Conservation (phyloP, 1,139 yeast genomes). For the Wickerhamiella infanticola region DNA sequence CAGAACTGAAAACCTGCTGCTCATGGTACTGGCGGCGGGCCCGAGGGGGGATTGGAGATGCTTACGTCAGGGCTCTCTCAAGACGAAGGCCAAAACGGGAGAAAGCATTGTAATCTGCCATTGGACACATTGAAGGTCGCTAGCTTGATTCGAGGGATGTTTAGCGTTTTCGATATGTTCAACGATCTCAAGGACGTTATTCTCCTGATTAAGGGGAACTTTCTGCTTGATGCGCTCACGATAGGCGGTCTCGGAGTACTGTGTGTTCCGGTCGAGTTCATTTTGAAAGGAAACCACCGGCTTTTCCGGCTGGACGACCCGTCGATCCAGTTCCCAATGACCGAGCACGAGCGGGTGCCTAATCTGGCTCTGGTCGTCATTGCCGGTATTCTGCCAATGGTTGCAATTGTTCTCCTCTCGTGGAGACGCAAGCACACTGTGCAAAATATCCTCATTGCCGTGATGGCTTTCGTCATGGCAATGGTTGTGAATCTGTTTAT, state of each 20-base stretch:
- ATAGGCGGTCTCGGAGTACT: conserved; percentile 1
- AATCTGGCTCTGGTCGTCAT: conserved; percentile 21
- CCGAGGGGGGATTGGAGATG: too few species aligned
- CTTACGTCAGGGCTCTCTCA: too few species aligned
- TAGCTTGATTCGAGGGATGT: too few species aligned
- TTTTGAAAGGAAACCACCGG: conserved; percentile 12
- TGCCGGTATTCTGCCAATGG: conserved; percentile 16
- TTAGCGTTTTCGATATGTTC: too few species aligned
- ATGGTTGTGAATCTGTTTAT: conserved; percentile 30
- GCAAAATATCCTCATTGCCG: conserved; percentile 25
- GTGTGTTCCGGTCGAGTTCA: conserved; percentile 12
- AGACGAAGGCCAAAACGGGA: too few species aligned
- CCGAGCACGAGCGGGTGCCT: conserved; percentile 35
- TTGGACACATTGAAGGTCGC: too few species aligned
- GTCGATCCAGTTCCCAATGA: conserved; percentile 38
- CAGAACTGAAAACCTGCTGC: conserved; percentile 35
- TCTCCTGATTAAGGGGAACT: background rate
- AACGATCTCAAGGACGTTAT: background rate
- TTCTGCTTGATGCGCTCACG: background rate
- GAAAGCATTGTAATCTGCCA: too few species aligned
- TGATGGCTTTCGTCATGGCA: conserved; percentile 32
- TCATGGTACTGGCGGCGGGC: background rate
- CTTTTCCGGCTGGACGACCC: conserved; percentile 19
- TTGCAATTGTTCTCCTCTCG: conserved; percentile 1
- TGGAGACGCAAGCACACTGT: conserved; percentile 13